Percentiles rank a stretch among this genome's conserved stretches.
Evolutionary conservation across 768 basidiomycete species (phyloP).

Genomic region (Serendipita indica): DNA sequence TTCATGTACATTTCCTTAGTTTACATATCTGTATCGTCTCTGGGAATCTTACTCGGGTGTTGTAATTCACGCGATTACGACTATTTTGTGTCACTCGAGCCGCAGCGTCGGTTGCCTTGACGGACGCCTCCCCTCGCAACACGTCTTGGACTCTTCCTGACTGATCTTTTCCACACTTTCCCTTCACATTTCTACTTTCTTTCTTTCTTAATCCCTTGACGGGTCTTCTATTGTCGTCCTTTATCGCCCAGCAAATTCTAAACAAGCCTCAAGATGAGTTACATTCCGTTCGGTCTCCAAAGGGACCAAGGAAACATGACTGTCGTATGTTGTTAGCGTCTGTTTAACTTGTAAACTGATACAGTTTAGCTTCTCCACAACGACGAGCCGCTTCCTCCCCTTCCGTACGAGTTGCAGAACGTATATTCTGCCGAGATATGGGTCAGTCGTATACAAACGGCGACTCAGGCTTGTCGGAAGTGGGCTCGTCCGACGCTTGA

Average conservation of each 20-base stretch:
- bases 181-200: not conserved
- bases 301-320: not conserved
- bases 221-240: not conserved
- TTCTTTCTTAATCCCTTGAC: not conserved
- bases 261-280: not conserved
- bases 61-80: not conserved
- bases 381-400: not conserved
- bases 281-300: not conserved
- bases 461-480: not conserved
- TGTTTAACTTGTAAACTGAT: not conserved
- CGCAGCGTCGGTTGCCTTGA: not conserved
- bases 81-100: not conserved
- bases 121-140: not conserved
- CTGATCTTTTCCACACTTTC: conserved; percentile 12
- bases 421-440: not conserved
- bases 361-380: not conserved
- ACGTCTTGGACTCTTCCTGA: not conserved
- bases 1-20: not conserved
- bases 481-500: not conserved
- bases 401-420: conserved; percentile 1
- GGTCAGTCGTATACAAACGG: not conserved
- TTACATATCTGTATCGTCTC: not conserved
- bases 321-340: not conserved
- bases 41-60: not conserved
- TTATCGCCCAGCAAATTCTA: not conserved